A percentile compares a stretch with the other conserved stretches of the same genome.
Evolutionary conservation across 805 yeast species (phyloP).

Genomic region (Yamadazyma olivae): DNA sequence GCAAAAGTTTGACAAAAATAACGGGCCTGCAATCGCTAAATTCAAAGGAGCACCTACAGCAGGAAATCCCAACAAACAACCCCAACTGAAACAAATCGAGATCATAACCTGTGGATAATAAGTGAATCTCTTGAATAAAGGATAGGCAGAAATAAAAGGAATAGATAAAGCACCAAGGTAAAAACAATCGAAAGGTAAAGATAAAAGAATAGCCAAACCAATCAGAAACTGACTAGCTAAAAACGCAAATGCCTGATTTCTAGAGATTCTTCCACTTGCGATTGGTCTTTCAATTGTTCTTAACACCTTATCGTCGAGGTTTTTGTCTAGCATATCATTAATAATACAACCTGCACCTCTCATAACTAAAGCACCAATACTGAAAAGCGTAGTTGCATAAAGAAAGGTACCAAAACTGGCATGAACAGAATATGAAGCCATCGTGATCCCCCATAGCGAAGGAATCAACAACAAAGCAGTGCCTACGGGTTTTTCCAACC

Average conservation of each 20-base stretch:
- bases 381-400: constrained; percentile 65
- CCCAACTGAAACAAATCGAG: constrained; percentile 90
- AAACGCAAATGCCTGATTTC: constrained; percentile 66
- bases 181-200: constrained; percentile 80
- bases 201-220: constrained; percentile 69
- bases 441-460: constrained; percentile 86
- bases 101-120: constrained; percentile 90
- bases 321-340: constrained; percentile 82
- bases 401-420: constrained; percentile 67
- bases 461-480: constrained; percentile 81
- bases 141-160: constrained; percentile 80
- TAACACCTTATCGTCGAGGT: constrained; percentile 80
- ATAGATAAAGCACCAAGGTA: constrained; percentile 77
- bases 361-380: constrained; percentile 86
- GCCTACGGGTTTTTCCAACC: constrained; percentile 96
- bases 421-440: constrained; percentile 73
- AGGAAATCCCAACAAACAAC: constrained; percentile 89
- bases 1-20: constrained; percentile 70
- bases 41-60: constrained; percentile 86
- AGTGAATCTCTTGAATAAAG: constrained; percentile 90
- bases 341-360: constrained; percentile 98
- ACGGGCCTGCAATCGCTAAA: constrained; percentile 70
- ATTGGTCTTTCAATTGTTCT: constrained; percentile 92
- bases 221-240: constrained; percentile 69
- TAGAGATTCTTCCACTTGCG: constrained; percentile 78